Evolutionary conservation across 495 filamentous ascomycete species (phyloP).

Genomic region (Penicillium alfredii): DNA sequence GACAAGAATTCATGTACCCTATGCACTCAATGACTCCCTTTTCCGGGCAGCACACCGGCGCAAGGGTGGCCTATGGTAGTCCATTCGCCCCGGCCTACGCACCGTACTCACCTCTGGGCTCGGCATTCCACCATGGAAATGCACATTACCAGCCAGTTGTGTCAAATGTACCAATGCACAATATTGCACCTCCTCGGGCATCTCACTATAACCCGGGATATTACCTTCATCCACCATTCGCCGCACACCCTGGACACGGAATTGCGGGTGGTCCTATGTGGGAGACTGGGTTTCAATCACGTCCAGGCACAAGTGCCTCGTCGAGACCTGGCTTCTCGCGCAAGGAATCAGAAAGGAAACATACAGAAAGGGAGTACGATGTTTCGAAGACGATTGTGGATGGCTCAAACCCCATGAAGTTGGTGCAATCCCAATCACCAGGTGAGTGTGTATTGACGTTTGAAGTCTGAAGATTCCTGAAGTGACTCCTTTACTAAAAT

Average conservation of each 20-base stretch:
- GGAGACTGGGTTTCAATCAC: slow-evolving; percentile 4
- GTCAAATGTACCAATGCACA: slow-evolving; percentile 14
- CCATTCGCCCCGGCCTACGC: slow-evolving; percentile 27
- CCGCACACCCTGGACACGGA: slow-evolving; percentile 14
- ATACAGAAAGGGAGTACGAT: slow-evolving; percentile 24
- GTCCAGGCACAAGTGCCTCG: slow-evolving; percentile 1
- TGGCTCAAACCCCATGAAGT: slow-evolving; percentile 34
- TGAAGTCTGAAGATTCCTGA: no score
- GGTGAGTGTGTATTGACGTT: slow-evolving; percentile 21
- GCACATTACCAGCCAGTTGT: slow-evolving; percentile 27
- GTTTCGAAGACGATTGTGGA: slow-evolving; percentile 42
- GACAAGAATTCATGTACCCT: slow-evolving; percentile 32
- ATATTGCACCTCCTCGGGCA: slow-evolving; percentile 17
- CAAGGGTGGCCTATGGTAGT: slow-evolving; percentile 24
- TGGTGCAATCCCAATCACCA: slow-evolving; percentile 6
- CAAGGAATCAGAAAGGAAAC: slow-evolving; percentile 19
- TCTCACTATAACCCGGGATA: slow-evolving; percentile 23
- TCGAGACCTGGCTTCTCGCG: slow-evolving; percentile 2
- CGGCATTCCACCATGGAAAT: slow-evolving; percentile 22
- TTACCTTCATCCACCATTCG: slow-evolving; percentile 23
- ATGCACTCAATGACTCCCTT: slow-evolving; percentile 34
- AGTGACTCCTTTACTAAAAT: slow-evolving; percentile 4
- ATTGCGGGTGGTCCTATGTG: slow-evolving; percentile 8
- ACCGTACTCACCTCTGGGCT: slow-evolving; percentile 22
- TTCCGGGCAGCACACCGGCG: slow-evolving; percentile 21